Conservation (phyloP, 495 filamentous ascomycete genomes). For the Diplogelasinospora grovesii region DNA sequence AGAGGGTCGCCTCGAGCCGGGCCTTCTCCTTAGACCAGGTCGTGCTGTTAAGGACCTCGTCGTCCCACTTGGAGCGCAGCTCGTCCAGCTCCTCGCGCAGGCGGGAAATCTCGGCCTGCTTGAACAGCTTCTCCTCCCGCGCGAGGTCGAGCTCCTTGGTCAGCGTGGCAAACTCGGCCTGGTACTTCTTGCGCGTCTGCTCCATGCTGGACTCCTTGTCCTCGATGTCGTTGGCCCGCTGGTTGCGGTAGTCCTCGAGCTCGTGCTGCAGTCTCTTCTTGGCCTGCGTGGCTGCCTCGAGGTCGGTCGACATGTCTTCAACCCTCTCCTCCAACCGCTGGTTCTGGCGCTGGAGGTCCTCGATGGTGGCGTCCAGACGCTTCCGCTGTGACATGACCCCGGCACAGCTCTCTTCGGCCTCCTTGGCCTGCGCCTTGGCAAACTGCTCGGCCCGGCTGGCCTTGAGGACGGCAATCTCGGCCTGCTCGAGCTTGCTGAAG, state of each 20-base stretch:
- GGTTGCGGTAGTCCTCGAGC: slow-evolving; percentile 92
- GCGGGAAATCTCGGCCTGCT: slow-evolving; percentile 59
- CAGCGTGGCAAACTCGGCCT: slow-evolving; percentile 80
- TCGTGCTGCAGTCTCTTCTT: slow-evolving; percentile 97
- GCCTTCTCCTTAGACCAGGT: slow-evolving; percentile 98
- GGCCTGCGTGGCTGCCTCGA: slow-evolving; percentile 77
- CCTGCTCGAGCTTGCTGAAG: slow-evolving; percentile 95
- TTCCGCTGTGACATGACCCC: slow-evolving; percentile 89
- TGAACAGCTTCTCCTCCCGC: slow-evolving; percentile 68
- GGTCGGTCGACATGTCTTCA: slow-evolving; percentile 86
- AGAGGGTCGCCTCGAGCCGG: slow-evolving; percentile 80
- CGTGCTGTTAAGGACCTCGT: slow-evolving; percentile 94
- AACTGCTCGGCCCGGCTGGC: slow-evolving; percentile 89
- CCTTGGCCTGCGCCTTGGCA: slow-evolving; percentile 77
- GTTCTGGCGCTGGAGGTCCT: slow-evolving; percentile 83
- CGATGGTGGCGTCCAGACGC: slow-evolving; percentile 78
- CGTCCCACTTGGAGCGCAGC: slow-evolving; percentile 94
- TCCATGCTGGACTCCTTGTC: slow-evolving; percentile 96
- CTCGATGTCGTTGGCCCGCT: slow-evolving; percentile 91
- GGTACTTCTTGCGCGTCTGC: slow-evolving; percentile 96
- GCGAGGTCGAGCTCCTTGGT: slow-evolving; percentile 91
- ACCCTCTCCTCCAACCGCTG: slow-evolving; percentile 86
- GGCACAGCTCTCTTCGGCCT: slow-evolving; percentile 87
- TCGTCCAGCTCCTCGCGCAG: slow-evolving; percentile 93
- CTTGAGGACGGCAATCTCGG: slow-evolving; percentile 91